Percentiles rank a stretch among this genome's conserved stretches.
These are phyloP conservation scores for Ganoderma boninense DNA, from an alignment of 1,284 basidiomycete species.

Conservation along the genomic window DNA sequence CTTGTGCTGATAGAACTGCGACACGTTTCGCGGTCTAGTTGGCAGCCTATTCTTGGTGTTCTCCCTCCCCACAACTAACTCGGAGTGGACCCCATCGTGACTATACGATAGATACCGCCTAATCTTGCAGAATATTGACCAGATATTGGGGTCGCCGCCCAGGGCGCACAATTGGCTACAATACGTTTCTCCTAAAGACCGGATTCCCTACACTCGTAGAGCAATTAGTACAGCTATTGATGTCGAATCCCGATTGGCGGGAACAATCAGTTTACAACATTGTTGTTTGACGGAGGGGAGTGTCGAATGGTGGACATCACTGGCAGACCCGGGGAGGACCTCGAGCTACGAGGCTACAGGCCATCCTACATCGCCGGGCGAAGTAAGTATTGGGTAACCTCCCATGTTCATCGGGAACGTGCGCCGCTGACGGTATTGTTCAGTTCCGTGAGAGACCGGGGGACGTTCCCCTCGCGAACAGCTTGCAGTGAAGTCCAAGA, in stretches of 20 bases:
- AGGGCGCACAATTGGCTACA: not conserved
- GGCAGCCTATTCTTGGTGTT: constrained; percentile 33
- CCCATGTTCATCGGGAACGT: no score
- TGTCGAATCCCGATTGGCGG: not conserved
- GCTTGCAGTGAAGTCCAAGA: not conserved
- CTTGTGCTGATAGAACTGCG: constrained; percentile 31
- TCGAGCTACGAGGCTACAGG: no score
- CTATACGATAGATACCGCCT: not conserved
- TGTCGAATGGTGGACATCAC: not conserved
- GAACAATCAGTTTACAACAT: not conserved
- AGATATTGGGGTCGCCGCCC: not conserved
- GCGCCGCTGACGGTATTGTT: not conserved
- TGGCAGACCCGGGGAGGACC: no score
- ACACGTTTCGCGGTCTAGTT: constrained; percentile 32
- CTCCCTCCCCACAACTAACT: not conserved
- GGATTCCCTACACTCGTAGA: not conserved
- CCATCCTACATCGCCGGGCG: no score
- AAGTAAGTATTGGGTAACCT: no score
- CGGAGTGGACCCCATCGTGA: not conserved
- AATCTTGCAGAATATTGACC: not conserved
- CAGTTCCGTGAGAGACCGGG: not conserved
- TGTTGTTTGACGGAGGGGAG: not conserved
- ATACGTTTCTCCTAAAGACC: not conserved
- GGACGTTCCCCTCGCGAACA: not conserved
- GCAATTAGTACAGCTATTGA: not conserved